phyloP scores from a whole-genome alignment of 495 filamentous ascomycete genomes.

The Aspergillus hancockii region DNA sequence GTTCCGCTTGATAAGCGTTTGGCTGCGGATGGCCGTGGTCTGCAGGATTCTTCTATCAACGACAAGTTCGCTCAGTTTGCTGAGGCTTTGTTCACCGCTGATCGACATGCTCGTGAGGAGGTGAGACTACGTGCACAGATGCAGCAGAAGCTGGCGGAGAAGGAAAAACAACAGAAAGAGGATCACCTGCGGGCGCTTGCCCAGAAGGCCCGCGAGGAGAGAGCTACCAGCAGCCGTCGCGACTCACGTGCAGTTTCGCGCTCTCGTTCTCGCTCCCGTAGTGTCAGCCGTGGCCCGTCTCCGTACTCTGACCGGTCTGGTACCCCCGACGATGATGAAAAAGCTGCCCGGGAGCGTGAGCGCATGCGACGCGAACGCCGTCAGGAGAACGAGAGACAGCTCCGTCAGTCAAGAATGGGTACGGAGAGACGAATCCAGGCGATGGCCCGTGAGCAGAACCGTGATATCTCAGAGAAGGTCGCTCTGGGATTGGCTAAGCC shows the following conservation, averaged over 20 bases:
- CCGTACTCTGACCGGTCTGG: conserved; percentile 61
- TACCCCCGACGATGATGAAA: conserved; percentile 62
- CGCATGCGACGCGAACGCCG: conserved; percentile 74
- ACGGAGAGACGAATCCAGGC: conserved; percentile 85
- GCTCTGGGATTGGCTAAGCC: conserved; percentile 94
- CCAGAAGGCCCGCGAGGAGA: conserved; percentile 85
- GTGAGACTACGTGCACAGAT: conserved; percentile 89
- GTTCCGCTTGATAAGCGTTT: conserved; percentile 95
- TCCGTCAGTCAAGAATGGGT: conserved; percentile 94
- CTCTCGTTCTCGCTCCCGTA: conserved; percentile 36
- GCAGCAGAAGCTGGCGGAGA: conserved; percentile 96
- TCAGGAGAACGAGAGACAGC: conserved; percentile 81
- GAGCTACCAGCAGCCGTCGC: conserved; percentile 44
- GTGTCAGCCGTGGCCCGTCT: conserved; percentile 53
- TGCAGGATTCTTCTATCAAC: conserved; percentile 96
- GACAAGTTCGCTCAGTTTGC: conserved; percentile 98
- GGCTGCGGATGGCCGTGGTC: conserved; percentile 88
- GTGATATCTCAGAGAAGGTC: conserved; percentile 97
- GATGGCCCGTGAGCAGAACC: conserved; percentile 91
- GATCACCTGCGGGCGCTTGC: conserved; percentile 88
- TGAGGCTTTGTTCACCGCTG: conserved; percentile 90
- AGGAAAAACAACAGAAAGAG: conserved; percentile 91
- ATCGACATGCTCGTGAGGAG: conserved; percentile 93
- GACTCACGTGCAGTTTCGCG: conserved; percentile 39
- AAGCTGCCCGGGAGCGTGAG: conserved; percentile 70